These are phyloP conservation scores for Lenwebbia sp. DNA, from an alignment of 345 rosid genomes.

Conservation along the genomic window DNA sequence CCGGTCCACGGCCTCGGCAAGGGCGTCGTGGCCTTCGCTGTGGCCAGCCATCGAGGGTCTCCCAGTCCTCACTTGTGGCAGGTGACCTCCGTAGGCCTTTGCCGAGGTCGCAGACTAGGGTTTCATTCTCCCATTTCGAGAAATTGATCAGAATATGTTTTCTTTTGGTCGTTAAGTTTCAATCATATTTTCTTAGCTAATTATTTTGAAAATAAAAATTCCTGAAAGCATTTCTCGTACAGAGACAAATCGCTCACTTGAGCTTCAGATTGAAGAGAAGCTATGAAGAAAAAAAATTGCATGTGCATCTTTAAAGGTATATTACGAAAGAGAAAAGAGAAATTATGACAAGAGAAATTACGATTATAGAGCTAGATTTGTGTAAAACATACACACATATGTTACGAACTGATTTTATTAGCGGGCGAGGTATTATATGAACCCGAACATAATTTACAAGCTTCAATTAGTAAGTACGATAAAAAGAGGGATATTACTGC, in stretches of 20 bases:
- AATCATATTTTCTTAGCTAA: not conserved
- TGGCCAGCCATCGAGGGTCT: no score
- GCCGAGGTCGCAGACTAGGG: not conserved
- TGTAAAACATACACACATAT: fast-evolving
- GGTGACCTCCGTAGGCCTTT: not conserved
- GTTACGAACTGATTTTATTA: not conserved
- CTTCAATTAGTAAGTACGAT: not conserved
- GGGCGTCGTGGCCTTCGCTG: not conserved
- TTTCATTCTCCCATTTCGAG: no score
- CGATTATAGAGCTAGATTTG: not conserved
- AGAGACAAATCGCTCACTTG: not conserved
- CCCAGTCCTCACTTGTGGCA: not conserved
- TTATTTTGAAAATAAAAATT: not conserved
- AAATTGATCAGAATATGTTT: not conserved
- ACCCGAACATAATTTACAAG: not conserved
- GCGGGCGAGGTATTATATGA: not conserved
- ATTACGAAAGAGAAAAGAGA: not conserved
- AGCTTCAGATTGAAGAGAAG: not conserved
- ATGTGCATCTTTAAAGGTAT: not conserved
- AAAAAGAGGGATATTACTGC: not conserved
- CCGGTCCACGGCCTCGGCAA: not conserved
- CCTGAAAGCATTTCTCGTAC: not conserved
- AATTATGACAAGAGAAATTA: fast-evolving
- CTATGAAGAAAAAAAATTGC: not conserved
- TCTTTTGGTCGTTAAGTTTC: not conserved